These are phyloP conservation scores for Delonix regia DNA, from an alignment of 306 rosid species.

Conservation along the genomic window DNA sequence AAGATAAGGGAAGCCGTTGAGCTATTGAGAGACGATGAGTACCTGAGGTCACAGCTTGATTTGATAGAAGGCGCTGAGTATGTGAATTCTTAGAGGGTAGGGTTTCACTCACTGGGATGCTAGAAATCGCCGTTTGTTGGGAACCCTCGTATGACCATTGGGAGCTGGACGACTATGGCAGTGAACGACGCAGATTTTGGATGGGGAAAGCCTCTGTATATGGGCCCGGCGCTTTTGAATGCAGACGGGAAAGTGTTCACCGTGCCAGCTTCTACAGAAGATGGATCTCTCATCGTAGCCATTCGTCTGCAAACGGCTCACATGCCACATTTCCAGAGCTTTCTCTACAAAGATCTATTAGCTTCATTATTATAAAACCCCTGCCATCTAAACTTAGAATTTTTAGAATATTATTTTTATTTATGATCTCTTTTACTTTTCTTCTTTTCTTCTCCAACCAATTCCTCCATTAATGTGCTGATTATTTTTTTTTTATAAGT, in stretches of 20 bases:
- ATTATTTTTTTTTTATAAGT: too few species aligned
- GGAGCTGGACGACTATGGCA: conserved; percentile 6
- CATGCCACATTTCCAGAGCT: conserved; percentile 5
- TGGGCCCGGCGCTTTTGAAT: neutral
- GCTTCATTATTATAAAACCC: too few species aligned
- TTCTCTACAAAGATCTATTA: neutral
- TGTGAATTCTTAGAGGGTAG: neutral
- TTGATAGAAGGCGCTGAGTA: neutral
- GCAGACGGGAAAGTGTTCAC: conserved; percentile 13
- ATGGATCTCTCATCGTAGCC: conserved; percentile 9
- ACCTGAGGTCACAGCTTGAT: conserved; percentile 20
- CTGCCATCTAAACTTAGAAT: too few species aligned
- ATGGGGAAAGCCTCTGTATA: conserved; percentile 28
- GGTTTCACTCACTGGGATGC: neutral
- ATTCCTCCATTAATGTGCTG: too few species aligned
- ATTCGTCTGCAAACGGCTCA: neutral
- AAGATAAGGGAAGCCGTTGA: conserved; percentile 38
- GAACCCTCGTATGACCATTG: conserved; percentile 14
- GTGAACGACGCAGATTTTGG: conserved; percentile 15
- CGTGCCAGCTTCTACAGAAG: neutral
- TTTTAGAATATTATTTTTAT: too few species aligned
- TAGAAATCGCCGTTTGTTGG: neutral
- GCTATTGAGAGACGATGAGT: conserved; percentile 28
- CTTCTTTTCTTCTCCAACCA: too few species aligned
- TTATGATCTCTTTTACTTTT: too few species aligned